Percentiles rank a stretch among this genome's conserved stretches.
These are phyloP conservation scores for Kingdonia uniflora DNA, from an alignment of 164 flowering plant genomes.

Conservation along the genomic window DNA sequence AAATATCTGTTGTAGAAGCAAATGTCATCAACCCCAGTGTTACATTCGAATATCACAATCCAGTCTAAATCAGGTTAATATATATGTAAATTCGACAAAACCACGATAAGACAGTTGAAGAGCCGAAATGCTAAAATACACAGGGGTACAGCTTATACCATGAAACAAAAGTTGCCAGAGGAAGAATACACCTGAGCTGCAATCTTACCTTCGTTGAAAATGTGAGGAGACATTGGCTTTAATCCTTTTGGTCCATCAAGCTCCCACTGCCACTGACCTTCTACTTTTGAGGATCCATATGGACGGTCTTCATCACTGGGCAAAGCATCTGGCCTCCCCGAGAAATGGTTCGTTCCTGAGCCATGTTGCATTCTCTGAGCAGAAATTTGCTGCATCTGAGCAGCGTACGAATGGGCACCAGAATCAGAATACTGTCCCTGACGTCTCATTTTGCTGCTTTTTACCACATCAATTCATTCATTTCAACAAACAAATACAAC, in stretches of 20 bases:
- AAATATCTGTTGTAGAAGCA: no score
- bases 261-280: slow-evolving; percentile 34
- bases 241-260: slow-evolving; percentile 20
- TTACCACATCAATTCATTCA: not conserved
- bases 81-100: no score
- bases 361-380: slow-evolving; percentile 30
- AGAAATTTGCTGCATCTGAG: slow-evolving; percentile 29
- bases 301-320: slow-evolving; percentile 23
- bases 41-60: no score
- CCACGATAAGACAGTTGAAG: no score
- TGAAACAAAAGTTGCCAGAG: no score
- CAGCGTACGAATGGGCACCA: slow-evolving; percentile 13
- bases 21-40: no score
- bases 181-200: no score
- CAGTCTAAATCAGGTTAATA: no score
- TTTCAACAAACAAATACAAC: no score
- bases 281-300: slow-evolving; percentile 24
- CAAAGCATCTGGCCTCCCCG: slow-evolving; percentile 23
- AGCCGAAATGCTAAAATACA: no score
- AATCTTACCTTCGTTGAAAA: slow-evolving; percentile 23
- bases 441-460: slow-evolving; percentile 23
- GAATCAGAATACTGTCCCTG: slow-evolving; percentile 26
- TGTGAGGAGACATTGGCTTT: slow-evolving; percentile 19
- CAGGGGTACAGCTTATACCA: no score
- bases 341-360: slow-evolving; percentile 15